These are phyloP conservation scores for Calonectria hongkongensis DNA, from an alignment of 2,329 filamentous ascomycete genomes.

Conservation along the genomic window DNA sequence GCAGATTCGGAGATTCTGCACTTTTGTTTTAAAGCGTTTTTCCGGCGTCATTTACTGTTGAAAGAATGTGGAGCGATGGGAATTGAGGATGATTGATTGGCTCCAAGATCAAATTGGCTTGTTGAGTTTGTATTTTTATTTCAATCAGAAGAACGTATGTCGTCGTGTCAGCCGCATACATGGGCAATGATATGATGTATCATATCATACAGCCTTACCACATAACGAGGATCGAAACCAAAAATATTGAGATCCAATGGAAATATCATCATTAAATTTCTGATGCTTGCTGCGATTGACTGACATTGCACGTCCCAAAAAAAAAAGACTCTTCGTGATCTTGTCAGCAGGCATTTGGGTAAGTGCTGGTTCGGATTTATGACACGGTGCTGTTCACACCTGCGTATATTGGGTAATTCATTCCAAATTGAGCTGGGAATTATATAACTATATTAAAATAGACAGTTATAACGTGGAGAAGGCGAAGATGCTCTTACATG, in stretches of 20 bases:
- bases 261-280: background rate
- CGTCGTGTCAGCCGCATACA: background rate
- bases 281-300: background rate
- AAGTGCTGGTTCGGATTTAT: background rate
- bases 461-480: background rate
- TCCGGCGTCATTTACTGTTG: background rate
- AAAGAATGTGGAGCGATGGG: background rate
- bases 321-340: background rate
- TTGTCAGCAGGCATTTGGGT: background rate
- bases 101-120: background rate
- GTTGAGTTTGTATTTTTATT: conserved; percentile 11
- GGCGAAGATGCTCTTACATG: background rate
- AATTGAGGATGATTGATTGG: background rate
- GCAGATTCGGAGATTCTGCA: background rate
- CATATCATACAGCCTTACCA: background rate
- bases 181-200: background rate
- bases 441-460: background rate
- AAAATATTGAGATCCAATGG: background rate
- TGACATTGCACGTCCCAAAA: background rate
- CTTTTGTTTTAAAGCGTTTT: conserved; percentile 13
- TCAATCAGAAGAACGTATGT: background rate
- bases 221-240: background rate
- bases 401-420: background rate
- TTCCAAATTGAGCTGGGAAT: background rate
- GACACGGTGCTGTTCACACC: background rate